Evolutionary conservation across 768 basidiomycete species (phyloP).

Genomic region (Kwoniella dendrophila): DNA sequence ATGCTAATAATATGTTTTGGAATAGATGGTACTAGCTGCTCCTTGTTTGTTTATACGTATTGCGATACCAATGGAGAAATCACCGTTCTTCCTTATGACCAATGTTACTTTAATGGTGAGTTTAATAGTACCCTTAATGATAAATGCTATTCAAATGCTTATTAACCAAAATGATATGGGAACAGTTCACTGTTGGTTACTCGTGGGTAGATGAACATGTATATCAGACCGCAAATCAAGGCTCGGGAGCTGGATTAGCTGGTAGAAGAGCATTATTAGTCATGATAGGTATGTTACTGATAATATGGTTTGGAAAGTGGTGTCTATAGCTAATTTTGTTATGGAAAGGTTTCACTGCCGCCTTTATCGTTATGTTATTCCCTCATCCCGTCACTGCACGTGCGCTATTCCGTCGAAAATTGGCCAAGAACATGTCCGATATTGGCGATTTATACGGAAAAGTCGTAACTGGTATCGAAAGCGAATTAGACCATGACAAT

Average conservation of each 20-base stretch:
- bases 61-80: slow-evolving; percentile 56
- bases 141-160: not conserved
- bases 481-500: slow-evolving; percentile 58
- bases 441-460: slow-evolving; percentile 59
- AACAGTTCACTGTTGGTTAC: slow-evolving; percentile 62
- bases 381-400: slow-evolving; percentile 61
- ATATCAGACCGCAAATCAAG: slow-evolving; percentile 59
- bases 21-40: slow-evolving; percentile 59
- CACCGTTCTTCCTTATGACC: slow-evolving; percentile 51
- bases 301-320: not conserved
- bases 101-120: slow-evolving; percentile 58
- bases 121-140: not conserved
- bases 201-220: slow-evolving; percentile 65
- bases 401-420: slow-evolving; percentile 59
- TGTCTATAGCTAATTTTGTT: not conserved
- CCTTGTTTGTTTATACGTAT: slow-evolving; percentile 62
- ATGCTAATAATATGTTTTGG: not conserved
- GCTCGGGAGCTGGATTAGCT: slow-evolving; percentile 62
- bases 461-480: slow-evolving; percentile 54
- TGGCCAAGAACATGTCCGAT: slow-evolving; percentile 58
- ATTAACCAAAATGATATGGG: not conserved
- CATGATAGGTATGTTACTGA: slow-evolving; percentile 58
- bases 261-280: slow-evolving; percentile 64
- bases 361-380: slow-evolving; percentile 64
- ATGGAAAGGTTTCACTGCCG: slow-evolving; percentile 59